A percentile compares a stretch with the other conserved stretches of the same genome.
Conservation (phyloP, 495 filamentous ascomycete genomes). For the Cercophora samala region DNA sequence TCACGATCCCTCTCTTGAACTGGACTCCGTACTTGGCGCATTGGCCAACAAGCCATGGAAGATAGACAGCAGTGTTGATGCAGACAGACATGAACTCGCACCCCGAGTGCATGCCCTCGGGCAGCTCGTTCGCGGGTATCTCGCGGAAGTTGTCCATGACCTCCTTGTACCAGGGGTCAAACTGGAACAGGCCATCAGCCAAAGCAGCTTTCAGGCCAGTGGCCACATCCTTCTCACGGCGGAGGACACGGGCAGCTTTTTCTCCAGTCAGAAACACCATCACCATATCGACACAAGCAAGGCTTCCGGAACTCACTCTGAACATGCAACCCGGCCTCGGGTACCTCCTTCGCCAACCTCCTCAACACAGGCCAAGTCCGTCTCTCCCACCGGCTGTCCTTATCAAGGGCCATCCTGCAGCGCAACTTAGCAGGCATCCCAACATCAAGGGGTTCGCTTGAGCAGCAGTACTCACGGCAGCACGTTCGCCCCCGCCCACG, state of each 20-base stretch:
- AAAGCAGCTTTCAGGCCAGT: slow-evolving; percentile 19
- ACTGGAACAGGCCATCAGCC: slow-evolving; percentile 60
- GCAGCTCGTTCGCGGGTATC: slow-evolving; percentile 54
- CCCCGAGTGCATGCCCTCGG: slow-evolving; percentile 60
- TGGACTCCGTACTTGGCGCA: slow-evolving; percentile 67
- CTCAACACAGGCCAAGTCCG: slow-evolving; percentile 66
- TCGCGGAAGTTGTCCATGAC: slow-evolving; percentile 68
- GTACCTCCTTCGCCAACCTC: slow-evolving; percentile 63
- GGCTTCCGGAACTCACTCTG: slow-evolving; percentile 52
- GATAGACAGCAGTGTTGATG: slow-evolving; percentile 86
- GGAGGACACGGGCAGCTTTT: slow-evolving; percentile 42
- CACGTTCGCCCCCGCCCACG: slow-evolving; percentile 93
- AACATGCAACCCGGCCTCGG: slow-evolving; percentile 87
- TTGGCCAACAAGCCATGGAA: slow-evolving; percentile 76
- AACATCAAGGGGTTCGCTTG: not conserved
- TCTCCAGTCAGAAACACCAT: not conserved
- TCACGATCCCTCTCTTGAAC: slow-evolving; percentile 56
- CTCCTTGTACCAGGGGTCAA: slow-evolving; percentile 79
- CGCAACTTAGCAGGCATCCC: not conserved
- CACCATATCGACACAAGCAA: no score
- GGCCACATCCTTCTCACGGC: slow-evolving; percentile 39
- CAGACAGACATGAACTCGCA: slow-evolving; percentile 78
- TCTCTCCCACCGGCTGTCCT: slow-evolving; percentile 56
- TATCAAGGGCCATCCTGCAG: slow-evolving; percentile 29
- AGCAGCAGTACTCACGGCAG: slow-evolving; percentile 62